Percentiles rank a stretch among this genome's conserved stretches.
Conservation (phyloP, 2,329 filamentous ascomycete genomes). For the Phialophora tarda region DNA sequence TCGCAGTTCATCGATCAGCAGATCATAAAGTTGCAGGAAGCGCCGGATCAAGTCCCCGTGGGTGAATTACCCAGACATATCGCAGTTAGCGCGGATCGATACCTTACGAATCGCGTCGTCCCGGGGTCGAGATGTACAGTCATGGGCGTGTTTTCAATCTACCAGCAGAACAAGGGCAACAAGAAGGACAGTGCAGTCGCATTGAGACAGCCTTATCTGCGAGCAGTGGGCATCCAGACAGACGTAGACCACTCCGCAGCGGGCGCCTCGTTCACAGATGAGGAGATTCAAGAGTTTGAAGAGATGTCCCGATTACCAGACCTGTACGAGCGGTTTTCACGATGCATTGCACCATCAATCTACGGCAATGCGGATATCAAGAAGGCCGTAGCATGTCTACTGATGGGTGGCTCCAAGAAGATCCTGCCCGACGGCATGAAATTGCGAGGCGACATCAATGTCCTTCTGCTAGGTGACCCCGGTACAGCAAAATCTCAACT, state of each 20-base stretch:
- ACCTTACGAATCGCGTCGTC: constrained; percentile 92
- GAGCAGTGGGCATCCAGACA: constrained; percentile 88
- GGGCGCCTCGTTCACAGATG: constrained; percentile 84
- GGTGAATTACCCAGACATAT: constrained; percentile 95
- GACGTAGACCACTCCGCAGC: constrained; percentile 90
- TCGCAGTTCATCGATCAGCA: constrained; percentile 97
- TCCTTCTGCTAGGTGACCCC: constrained; percentile 92
- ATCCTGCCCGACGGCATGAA: constrained; percentile 98
- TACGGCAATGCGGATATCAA: constrained; percentile 97
- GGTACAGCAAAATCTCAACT: constrained; percentile 98
- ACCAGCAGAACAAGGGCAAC: constrained; percentile 83
- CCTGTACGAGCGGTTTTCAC: constrained; percentile 87
- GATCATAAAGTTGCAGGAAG: constrained; percentile 96
- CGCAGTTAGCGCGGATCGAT: constrained; percentile 92
- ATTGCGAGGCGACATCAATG: constrained; percentile 96
- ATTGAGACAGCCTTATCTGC: constrained; percentile 91
- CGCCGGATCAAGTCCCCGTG: constrained; percentile 94
- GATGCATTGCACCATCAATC: constrained; percentile 95
- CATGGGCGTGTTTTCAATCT: constrained; percentile 98
- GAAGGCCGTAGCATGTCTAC: constrained; percentile 90
- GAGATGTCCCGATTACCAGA: constrained; percentile 90
- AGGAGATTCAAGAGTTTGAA: constrained; percentile 94
- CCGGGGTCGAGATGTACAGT: constrained; percentile 93
- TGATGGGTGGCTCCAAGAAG: constrained; percentile 96
- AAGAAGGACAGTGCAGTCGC: constrained; percentile 82